Percentiles rank a stretch among this genome's conserved stretches.
Evolutionary conservation across 164 flowering plant species (phyloP).

Genomic region (Aristolochia contorta): DNA sequence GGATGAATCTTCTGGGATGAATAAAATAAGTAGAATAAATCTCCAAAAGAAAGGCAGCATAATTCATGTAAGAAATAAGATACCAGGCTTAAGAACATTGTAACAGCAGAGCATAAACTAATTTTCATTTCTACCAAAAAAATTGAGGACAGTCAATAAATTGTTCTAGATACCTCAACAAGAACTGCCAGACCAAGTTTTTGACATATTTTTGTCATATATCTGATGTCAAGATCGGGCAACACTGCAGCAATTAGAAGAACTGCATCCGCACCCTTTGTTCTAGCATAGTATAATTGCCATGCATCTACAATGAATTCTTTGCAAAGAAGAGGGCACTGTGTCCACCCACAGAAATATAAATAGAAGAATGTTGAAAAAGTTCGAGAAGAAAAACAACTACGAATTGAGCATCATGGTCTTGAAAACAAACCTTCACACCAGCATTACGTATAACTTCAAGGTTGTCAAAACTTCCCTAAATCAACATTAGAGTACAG

Average conservation of each 20-base stretch:
- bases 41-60: too few species aligned
- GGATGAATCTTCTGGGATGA: too few species aligned
- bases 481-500: background rate
- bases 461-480: constrained; percentile 96
- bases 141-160: too few species aligned
- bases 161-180: constrained; percentile 59
- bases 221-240: constrained; percentile 77
- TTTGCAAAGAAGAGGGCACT: constrained; percentile 99
- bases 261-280: constrained; percentile 97
- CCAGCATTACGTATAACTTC: constrained; percentile 77
- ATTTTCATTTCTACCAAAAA: too few species aligned
- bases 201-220: constrained; percentile 86
- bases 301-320: constrained; percentile 91
- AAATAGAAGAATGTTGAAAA: background rate
- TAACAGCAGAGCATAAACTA: too few species aligned
- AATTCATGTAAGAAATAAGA: too few species aligned
- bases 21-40: too few species aligned
- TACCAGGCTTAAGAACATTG: too few species aligned
- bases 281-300: constrained; percentile 92
- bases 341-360: constrained; percentile 20
- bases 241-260: constrained; percentile 91
- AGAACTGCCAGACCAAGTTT: constrained; percentile 71
- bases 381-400: background rate
- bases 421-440: constrained; percentile 45
- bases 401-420: constrained; percentile 4